Evolutionary conservation across 2,329 filamentous ascomycete species (phyloP).

Genomic region (Sarocladiaceae sp.): DNA sequence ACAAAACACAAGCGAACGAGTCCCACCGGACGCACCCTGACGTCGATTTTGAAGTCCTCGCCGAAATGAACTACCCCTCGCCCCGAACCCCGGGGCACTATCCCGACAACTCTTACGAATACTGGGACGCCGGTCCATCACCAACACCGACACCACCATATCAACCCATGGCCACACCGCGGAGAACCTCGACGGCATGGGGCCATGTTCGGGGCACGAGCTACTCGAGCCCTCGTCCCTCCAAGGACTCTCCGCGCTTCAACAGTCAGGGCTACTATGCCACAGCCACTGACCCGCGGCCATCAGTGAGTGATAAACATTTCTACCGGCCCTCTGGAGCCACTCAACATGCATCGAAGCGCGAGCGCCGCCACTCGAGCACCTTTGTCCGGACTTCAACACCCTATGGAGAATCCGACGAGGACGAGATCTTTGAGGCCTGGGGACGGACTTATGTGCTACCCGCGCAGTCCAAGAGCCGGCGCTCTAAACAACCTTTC

Average conservation of each 20-base stretch:
- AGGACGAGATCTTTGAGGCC: conserved; percentile 56
- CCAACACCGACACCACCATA: conserved; percentile 10
- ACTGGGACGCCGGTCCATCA: conserved; percentile 10
- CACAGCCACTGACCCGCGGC: conserved; percentile 27
- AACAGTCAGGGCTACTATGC: conserved; percentile 60
- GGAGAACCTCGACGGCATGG: conserved; percentile 49
- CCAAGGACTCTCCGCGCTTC: conserved; percentile 55
- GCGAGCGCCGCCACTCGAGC: conserved; percentile 53
- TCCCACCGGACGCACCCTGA: conserved; percentile 10
- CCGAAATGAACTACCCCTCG: conserved; percentile 25
- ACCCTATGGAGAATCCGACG: conserved; percentile 59
- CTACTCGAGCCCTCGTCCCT: conserved; percentile 41
- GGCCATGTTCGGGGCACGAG: conserved; percentile 34
- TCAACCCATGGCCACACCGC: conserved; percentile 25
- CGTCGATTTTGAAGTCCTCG: conserved; percentile 17
- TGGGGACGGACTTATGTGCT: conserved; percentile 50
- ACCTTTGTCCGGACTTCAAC: conserved; percentile 56
- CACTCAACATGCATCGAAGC: conserved; percentile 30
- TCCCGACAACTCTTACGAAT: conserved; percentile 10
- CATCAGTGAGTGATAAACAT: conserved; percentile 51
- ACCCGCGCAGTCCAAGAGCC: conserved; percentile 39
- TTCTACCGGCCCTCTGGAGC: conserved; percentile 37
- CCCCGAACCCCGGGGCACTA: conserved; percentile 9
- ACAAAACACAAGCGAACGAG: conserved; percentile 5
- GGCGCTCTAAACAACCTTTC: conserved; percentile 5